Evolutionary conservation across 345 rosid species (phyloP).

Genomic region (Rhizophora apiculata): DNA sequence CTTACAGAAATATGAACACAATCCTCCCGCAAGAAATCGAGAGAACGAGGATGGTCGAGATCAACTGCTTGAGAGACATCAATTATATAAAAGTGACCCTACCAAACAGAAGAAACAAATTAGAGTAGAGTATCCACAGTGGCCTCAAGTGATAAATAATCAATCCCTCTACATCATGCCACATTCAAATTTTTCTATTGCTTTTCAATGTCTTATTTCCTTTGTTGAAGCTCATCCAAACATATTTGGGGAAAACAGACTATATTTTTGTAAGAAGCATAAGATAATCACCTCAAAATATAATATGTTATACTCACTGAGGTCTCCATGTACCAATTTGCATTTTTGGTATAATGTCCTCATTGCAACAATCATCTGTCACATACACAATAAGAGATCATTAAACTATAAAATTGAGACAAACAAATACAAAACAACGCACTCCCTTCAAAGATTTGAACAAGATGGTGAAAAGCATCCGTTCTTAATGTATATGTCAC

Average conservation of each 20-base stretch:
- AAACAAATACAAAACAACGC: neutral
- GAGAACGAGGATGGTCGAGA: constrained; percentile 90
- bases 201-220: neutral
- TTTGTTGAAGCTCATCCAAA: neutral
- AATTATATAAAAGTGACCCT: constrained; percentile 89
- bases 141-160: neutral
- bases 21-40: constrained; percentile 91
- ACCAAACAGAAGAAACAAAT: constrained; percentile 16
- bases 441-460: neutral
- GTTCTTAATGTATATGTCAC: neutral
- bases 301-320: constrained; percentile 94
- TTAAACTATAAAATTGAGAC: neutral
- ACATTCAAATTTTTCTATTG: neutral
- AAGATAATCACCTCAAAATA: constrained; percentile 64
- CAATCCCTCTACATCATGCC: neutral
- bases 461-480: neutral
- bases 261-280: constrained; percentile 9
- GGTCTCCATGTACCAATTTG: constrained; percentile 95
- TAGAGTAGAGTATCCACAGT: neutral
- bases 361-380: constrained; percentile 78
- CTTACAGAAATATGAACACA: constrained; percentile 93
- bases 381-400: constrained; percentile 17
- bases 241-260: neutral
- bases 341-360: constrained; percentile 82
- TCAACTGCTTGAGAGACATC: constrained; percentile 97